Evolutionary conservation across 2,329 filamentous ascomycete species (phyloP).

Genomic region (Stachybotrys chartarum): DNA sequence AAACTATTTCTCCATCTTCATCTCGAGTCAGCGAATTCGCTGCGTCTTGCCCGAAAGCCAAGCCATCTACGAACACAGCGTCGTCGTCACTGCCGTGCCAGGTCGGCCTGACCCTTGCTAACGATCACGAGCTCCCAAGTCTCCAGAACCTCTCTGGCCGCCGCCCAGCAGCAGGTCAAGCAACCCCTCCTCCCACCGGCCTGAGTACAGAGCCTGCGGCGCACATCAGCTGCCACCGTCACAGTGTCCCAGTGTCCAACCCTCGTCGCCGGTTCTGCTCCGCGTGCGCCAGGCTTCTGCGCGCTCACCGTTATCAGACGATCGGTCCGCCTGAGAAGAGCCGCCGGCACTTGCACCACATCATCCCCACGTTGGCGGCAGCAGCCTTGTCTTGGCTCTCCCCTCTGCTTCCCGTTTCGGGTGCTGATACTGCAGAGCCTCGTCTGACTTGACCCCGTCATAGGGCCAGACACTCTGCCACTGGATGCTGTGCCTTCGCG

Average conservation of each 20-base stretch:
- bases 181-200: background rate
- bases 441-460: background rate
- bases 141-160: conserved; percentile 3
- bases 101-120: background rate
- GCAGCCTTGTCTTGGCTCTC: background rate
- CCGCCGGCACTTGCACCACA: background rate
- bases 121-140: conserved; percentile 5
- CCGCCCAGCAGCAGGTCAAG: background rate
- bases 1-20: background rate
- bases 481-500: background rate
- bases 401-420: no score
- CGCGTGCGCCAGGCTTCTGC: background rate
- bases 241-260: background rate
- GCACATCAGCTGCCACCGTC: background rate
- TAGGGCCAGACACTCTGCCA: background rate
- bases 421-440: background rate
- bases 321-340: conserved; percentile 18
- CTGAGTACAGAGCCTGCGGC: background rate
- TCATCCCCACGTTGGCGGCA: background rate
- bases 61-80: no score
- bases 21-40: no score
- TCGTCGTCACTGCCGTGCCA: no score
- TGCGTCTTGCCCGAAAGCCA: no score
- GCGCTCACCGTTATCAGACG: conserved; percentile 19
- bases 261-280: background rate